These are phyloP conservation scores for Thermomyces lanuginosus DNA, from an alignment of 2,329 filamentous ascomycete species.

Conservation along the genomic window DNA sequence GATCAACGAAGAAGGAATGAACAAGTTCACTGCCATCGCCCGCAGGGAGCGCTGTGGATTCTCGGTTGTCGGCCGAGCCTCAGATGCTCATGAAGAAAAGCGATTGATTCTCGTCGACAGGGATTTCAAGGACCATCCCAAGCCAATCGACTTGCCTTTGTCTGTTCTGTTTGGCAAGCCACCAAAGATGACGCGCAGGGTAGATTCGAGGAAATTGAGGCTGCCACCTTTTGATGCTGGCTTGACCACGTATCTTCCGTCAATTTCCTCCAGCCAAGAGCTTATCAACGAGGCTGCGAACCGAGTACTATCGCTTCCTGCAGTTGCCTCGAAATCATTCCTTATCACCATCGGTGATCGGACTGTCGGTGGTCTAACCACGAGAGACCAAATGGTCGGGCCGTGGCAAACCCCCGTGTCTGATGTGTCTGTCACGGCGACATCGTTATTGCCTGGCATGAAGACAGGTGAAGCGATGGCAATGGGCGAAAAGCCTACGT, in stretches of 20 bases:
- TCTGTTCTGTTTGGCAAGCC: slow-evolving; percentile 74
- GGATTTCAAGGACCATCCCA: slow-evolving; percentile 56
- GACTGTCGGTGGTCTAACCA: slow-evolving; percentile 74
- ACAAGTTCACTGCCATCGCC: slow-evolving; percentile 51
- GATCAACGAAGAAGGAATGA: slow-evolving; percentile 64
- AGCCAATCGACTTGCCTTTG: slow-evolving; percentile 80
- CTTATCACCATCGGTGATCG: slow-evolving; percentile 92
- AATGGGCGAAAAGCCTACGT: slow-evolving; percentile 79
- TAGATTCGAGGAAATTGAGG: slow-evolving; percentile 50
- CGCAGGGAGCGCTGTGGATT: slow-evolving; percentile 80
- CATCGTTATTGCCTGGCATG: slow-evolving; percentile 55
- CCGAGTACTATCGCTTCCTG: slow-evolving; percentile 66
- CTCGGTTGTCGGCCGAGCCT: slow-evolving; percentile 73
- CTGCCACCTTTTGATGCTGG: slow-evolving; percentile 60
- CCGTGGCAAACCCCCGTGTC: slow-evolving; percentile 91
- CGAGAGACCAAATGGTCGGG: slow-evolving; percentile 88
- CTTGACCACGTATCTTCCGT: slow-evolving; percentile 50
- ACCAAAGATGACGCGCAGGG: slow-evolving; percentile 61
- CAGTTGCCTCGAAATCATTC: slow-evolving; percentile 94
- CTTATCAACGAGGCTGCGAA: slow-evolving; percentile 55
- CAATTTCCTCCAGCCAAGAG: slow-evolving; percentile 32
- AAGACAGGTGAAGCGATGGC: slow-evolving; percentile 90
- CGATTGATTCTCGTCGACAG: slow-evolving; percentile 67
- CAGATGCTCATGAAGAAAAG: slow-evolving; percentile 45
- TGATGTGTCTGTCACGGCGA: slow-evolving; percentile 83